A percentile compares a stretch with the other conserved stretches of the same genome.
These are phyloP conservation scores for Torulaspora delbrueckii DNA, from an alignment of 805 yeast genomes.

Conservation along the genomic window DNA sequence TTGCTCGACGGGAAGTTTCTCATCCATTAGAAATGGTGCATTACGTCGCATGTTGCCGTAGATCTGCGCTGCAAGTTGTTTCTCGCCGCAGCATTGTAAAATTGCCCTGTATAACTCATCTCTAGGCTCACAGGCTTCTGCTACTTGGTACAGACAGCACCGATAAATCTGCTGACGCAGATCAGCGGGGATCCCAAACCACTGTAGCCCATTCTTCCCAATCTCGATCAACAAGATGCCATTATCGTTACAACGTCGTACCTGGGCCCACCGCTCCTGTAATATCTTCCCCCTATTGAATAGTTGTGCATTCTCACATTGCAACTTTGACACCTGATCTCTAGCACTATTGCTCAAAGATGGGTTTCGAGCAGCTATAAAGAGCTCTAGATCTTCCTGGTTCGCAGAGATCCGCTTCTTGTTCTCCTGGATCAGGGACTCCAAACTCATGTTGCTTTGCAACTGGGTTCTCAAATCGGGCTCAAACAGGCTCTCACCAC, in stretches of 20 bases:
- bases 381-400: slow-evolving; percentile 9
- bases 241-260: slow-evolving; percentile 5
- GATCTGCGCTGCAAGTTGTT: slow-evolving; percentile 7
- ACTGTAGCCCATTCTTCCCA: slow-evolving; percentile 12
- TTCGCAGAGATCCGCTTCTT: slow-evolving; percentile 15
- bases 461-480: slow-evolving; percentile 11
- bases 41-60: slow-evolving; percentile 8
- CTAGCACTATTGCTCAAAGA: slow-evolving; percentile 8
- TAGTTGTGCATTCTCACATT: slow-evolving; percentile 13
- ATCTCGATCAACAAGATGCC: slow-evolving; percentile 13
- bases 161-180: slow-evolving; percentile 12
- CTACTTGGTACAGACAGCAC: slow-evolving; percentile 9
- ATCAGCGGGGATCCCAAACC: slow-evolving; percentile 21
- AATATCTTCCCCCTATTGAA: slow-evolving; percentile 9
- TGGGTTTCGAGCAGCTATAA: slow-evolving; percentile 1
- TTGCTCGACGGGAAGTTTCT: neutral
- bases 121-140: neutral
- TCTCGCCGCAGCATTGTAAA: slow-evolving; percentile 5
- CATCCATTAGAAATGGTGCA: neutral
- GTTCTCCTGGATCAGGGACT: slow-evolving; percentile 19
- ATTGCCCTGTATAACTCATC: slow-evolving; percentile 6
- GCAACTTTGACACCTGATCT: slow-evolving; percentile 11
- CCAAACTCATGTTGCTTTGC: slow-evolving; percentile 18
- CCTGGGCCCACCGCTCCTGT: slow-evolving; percentile 11
- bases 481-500: slow-evolving; percentile 10